A percentile compares a stretch with the other conserved stretches of the same genome.
Conservation (phyloP, 768 basidiomycete species). For the Trametes sanguinea region DNA sequence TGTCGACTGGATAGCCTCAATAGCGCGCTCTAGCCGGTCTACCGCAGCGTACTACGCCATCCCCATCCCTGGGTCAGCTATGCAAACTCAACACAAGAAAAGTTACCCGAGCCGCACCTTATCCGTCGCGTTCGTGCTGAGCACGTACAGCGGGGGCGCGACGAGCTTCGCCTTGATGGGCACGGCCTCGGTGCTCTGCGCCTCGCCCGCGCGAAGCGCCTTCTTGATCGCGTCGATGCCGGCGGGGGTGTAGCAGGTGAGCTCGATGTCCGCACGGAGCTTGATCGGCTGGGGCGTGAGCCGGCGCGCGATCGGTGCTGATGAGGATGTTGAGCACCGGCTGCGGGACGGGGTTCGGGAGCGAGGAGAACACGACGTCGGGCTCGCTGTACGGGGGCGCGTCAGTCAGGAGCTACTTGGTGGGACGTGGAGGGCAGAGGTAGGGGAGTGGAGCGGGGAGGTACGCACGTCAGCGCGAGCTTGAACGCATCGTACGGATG, state of each 20-base stretch:
- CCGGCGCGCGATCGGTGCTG: constrained; percentile 87
- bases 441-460: not conserved
- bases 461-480: constrained; percentile 82
- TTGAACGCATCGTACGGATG: constrained; percentile 99
- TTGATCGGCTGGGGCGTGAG: constrained; percentile 99
- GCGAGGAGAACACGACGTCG: constrained; percentile 77
- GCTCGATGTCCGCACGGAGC: constrained; percentile 94
- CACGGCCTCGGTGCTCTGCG: constrained; percentile 82
- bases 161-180: constrained; percentile 98
- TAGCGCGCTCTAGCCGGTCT: constrained; percentile 90
- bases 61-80: not conserved
- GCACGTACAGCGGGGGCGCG: constrained; percentile 93
- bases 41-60: constrained; percentile 75
- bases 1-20: constrained; percentile 83
- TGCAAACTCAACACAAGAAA: not conserved
- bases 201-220: constrained; percentile 87
- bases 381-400: constrained; percentile 51
- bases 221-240: constrained; percentile 97
- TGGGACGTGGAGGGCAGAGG: not conserved
- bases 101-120: constrained; percentile 54
- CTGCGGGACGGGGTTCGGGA: constrained; percentile 57
- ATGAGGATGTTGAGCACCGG: constrained; percentile 66
- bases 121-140: constrained; percentile 95
- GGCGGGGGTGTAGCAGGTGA: constrained; percentile 93
- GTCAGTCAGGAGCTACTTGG: not conserved